These are phyloP conservation scores for Cladosporium sp. DNA, from an alignment of 2,329 filamentous ascomycete species.

Conservation along the genomic window DNA sequence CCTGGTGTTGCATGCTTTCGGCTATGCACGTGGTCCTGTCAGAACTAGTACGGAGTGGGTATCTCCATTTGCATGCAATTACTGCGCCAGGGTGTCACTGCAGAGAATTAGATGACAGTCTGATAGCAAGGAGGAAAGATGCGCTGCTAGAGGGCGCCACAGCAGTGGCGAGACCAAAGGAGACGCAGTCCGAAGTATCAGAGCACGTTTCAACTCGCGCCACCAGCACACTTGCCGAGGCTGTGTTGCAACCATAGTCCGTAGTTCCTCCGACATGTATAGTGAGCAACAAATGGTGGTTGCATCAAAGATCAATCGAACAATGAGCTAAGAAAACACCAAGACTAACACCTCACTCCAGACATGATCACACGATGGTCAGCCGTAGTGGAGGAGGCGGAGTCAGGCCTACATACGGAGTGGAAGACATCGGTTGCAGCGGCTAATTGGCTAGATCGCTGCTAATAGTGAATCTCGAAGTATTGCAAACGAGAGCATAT, in stretches of 20 bases:
- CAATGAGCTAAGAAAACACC: not conserved
- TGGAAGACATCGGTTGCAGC: too few relatives aligned
- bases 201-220: slow-evolving; percentile 10
- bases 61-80: slow-evolving; percentile 1
- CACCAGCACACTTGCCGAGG: slow-evolving; percentile 7
- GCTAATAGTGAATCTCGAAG: too few relatives aligned
- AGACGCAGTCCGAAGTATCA: not conserved
- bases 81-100: not conserved
- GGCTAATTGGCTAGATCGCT: too few relatives aligned
- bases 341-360: not conserved
- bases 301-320: not conserved
- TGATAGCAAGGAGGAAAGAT: not conserved
- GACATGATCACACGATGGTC: not conserved
- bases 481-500: too few relatives aligned
- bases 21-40: not conserved
- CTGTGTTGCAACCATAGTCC: not conserved
- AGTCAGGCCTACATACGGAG: too few relatives aligned
- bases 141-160: not conserved
- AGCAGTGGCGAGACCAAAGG: not conserved
- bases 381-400: not conserved
- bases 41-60: slow-evolving; percentile 4
- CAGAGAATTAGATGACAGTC: not conserved
- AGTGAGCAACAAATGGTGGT: not conserved
- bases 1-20: not conserved
- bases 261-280: not conserved